phyloP scores from a whole-genome alignment of 495 filamentous ascomycete genomes.

The Melanomma pulvis-pyrius region DNA sequence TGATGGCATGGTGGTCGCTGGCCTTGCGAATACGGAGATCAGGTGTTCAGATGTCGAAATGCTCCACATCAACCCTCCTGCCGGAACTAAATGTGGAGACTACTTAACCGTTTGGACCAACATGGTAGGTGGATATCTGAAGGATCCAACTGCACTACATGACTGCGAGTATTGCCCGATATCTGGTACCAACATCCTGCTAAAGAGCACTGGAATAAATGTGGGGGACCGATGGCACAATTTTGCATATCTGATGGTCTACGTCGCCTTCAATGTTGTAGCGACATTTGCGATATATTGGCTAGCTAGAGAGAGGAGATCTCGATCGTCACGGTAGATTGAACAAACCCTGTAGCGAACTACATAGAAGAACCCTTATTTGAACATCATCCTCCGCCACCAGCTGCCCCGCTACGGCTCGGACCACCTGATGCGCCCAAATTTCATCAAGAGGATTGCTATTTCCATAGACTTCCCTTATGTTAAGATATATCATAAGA shows the following conservation, averaged over 20 bases:
- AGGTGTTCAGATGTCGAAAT: constrained; percentile 18
- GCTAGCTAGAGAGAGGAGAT: constrained; percentile 12
- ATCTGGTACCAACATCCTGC: constrained; percentile 6
- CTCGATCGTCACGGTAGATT: too few species aligned
- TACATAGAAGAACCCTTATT: too few species aligned
- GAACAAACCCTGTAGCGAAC: too few species aligned
- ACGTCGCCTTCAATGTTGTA: constrained; percentile 15
- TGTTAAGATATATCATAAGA: too few species aligned
- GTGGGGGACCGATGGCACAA: constrained; percentile 10
- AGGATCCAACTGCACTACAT: not conserved
- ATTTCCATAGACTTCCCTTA: too few species aligned
- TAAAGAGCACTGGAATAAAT: not conserved
- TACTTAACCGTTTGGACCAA: not conserved
- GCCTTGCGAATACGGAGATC: constrained; percentile 18
- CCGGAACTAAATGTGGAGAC: not conserved
- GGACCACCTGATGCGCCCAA: too few species aligned
- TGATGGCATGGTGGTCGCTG: constrained; percentile 10
- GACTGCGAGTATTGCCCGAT: constrained; percentile 19
- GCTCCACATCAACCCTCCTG: constrained; percentile 16
- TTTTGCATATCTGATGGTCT: constrained; percentile 11
- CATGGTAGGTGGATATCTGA: constrained; percentile 13
- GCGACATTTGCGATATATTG: constrained; percentile 22
- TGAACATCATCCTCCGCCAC: too few species aligned
- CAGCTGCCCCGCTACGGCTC: too few species aligned
- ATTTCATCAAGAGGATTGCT: too few species aligned